Base-by-base conservation (phyloP, 139 green algal genomes). In the Coelastrella sp. region DNA sequence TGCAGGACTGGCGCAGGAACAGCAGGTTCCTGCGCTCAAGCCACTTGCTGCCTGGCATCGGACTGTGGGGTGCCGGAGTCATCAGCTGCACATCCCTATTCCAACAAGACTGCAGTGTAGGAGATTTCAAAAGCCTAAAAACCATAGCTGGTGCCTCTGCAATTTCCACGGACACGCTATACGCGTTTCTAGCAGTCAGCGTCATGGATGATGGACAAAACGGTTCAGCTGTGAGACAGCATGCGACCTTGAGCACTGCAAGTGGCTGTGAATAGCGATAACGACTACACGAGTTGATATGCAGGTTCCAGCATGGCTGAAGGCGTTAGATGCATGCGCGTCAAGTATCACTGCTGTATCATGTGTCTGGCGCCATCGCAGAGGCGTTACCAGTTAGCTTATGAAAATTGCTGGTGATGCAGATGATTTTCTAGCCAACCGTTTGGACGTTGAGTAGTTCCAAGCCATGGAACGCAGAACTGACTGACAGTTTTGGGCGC, bases 91-190 rank as follows among this genome's bases (percentile, higher is more conserved):
- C 76, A 20, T 60, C 76, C 25, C 19, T 59, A 14, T 82, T 59
- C 82, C 82, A 87, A 12, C 20, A 75, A 7, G 35, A 68, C 82
- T 87, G 82, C n/a, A 63, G n/a, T 22, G 20, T 58, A 56, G 82
- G 82, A 10, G 27, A 59, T 7, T 25, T 87, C 6, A 87, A n/a
- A 35, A 87, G 82, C 24, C 22, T 74, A 12, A 74, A 87, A 10
- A 87, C 82, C 6, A 75, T 78, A 11, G n/a, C 12, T 22, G 82
- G 10, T 7, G 11, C 49, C 61, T 87, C 82, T 19, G 22, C 5
- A 27, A 87, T 87, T 14, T 22, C 57, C 9, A 75, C 56, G 49
- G 24, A 76, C 8, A 63, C 9, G 24, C 25, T 76, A 35, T 87
- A 87, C 5, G 60, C 19, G 19, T 76, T 76, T 8, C 19, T 15